Conservation (phyloP, 1,284 basidiomycete genomes). For the Pseudozyma pruni region DNA sequence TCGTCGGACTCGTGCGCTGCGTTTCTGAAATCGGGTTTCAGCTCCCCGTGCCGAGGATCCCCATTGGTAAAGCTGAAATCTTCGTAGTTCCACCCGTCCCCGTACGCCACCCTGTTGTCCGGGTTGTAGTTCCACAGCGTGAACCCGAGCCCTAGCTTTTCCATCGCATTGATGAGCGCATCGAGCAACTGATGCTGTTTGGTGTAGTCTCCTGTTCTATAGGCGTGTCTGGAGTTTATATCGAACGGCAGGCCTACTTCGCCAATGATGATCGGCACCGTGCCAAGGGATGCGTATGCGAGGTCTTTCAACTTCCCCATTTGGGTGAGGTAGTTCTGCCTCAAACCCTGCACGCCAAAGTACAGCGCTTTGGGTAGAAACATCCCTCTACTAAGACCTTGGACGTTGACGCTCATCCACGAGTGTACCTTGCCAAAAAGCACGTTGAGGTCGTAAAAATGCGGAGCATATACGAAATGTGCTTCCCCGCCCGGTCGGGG, state of each 20-base stretch:
- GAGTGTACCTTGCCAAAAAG: conserved; percentile 59
- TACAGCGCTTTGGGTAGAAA: conserved; percentile 59
- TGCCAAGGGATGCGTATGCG: conserved; percentile 51
- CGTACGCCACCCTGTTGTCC: conserved; percentile 78
- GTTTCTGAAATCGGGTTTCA: conserved; percentile 54
- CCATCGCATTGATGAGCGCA: conserved; percentile 65
- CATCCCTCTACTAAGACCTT: conserved; percentile 60
- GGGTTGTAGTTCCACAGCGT: conserved; percentile 94
- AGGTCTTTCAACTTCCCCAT: conserved; percentile 36
- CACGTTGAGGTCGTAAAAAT: conserved; percentile 67
- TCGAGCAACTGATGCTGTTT: conserved; percentile 68
- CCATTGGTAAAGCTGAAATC: conserved; percentile 78
- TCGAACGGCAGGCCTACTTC: conserved; percentile 66
- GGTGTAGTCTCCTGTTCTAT: conserved; percentile 74
- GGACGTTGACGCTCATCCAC: conserved; percentile 64
- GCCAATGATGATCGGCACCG: conserved; percentile 59
- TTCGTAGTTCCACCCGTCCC: conserved; percentile 95
- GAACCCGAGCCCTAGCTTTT: conserved; percentile 62
- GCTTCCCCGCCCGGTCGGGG: conserved; percentile 42
- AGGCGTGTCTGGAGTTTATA: conserved; percentile 53
- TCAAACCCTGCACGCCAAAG: conserved; percentile 54
- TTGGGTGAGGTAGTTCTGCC: conserved; percentile 53
- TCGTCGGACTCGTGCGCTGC: conserved; percentile 70
- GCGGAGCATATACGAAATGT: conserved; percentile 59
- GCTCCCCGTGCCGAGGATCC: conserved; percentile 68